Evolutionary conservation across 2,329 filamentous ascomycete species (phyloP), one percentile per base, ranked within the genome.

Genomic region (Xylariaceae sp.): DNA sequence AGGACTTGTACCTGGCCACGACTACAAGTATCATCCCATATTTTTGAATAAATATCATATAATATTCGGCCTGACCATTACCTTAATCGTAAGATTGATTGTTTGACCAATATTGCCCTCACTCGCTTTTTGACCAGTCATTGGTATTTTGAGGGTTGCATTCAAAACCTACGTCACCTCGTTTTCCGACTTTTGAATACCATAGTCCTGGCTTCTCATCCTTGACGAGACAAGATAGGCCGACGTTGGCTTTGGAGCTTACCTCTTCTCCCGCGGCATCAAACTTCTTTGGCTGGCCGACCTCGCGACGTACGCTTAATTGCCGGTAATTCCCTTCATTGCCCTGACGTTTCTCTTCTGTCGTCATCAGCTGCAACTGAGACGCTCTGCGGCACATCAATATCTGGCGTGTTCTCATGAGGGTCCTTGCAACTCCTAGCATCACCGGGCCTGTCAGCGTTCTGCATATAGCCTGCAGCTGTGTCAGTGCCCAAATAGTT

Each of bases 391-490:
- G 44, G 54, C 28, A 52, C 40, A 29, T 44, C 14, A 43, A 24
- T 23, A 24, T 46, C 51, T 24, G 46, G 37, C 34, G 49, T 43
- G 12, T 26, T 34, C 36, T 14, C 55, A 46, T 43, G 31, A 53
- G 47, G 47, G 19, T 33, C 54, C 28, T 43, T n/a, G 26, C 31
- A 21, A 37, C 34, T 26, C 24, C 44, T 34, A 21, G 47, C 56
- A 23, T 50, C 48, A 26, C n/a, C 8, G 43, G 29, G 26, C 17
- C 39, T 33, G 14, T 56, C 44, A 44, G n/a, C n/a, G n/a, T n/a
- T n/a, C n/a, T n/a, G n/a, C n/a, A n/a, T 49, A 48, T 46, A 37
- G 36, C 34, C 36, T 53, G 48, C 45, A 62, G 56, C 48, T 47
- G 19, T 37, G 29, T 37, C 39, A 26, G 39, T 43, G 29, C 4